A percentile compares a stretch with the other conserved stretches of the same genome.
Conservation (phyloP, 1,284 basidiomycete genomes). For the Cutaneotrichosporon mucoides region DNA sequence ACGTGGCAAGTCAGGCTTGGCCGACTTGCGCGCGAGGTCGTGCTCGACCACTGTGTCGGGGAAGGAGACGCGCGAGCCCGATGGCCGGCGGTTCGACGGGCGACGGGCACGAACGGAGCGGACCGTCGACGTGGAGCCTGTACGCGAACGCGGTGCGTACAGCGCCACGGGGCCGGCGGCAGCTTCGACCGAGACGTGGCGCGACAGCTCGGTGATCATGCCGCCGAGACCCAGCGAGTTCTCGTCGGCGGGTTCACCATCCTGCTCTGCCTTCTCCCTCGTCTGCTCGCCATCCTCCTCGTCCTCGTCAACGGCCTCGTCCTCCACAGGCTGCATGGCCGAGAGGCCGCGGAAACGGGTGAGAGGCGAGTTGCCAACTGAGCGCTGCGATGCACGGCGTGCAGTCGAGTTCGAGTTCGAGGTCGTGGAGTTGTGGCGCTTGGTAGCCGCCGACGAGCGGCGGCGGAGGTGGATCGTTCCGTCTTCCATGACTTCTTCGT, state of each 20-base stretch:
- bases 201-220: constrained; percentile 12
- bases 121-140: constrained; percentile 4
- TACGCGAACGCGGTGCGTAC: constrained; percentile 11
- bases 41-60: constrained; percentile 4
- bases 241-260: not conserved
- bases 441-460: constrained; percentile 1
- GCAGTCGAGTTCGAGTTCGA: too few relatives aligned
- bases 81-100: not conserved
- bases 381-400: not conserved
- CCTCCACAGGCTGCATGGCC: not conserved
- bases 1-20: constrained; percentile 8
- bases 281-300: not conserved
- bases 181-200: constrained; percentile 15
- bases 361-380: not conserved
- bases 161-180: constrained; percentile 10
- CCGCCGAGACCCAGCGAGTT: constrained; percentile 2
- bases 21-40: not conserved
- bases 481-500: not conserved
- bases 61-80: constrained; percentile 1
- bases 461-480: constrained; percentile 1
- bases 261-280: not conserved
- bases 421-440: not conserved
- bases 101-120: constrained; percentile 1
- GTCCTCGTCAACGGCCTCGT: not conserved
- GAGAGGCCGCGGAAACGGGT: not conserved